Evolutionary conservation across 1,284 basidiomycete genomes (phyloP).

Genomic region (Meripilus lineatus): DNA sequence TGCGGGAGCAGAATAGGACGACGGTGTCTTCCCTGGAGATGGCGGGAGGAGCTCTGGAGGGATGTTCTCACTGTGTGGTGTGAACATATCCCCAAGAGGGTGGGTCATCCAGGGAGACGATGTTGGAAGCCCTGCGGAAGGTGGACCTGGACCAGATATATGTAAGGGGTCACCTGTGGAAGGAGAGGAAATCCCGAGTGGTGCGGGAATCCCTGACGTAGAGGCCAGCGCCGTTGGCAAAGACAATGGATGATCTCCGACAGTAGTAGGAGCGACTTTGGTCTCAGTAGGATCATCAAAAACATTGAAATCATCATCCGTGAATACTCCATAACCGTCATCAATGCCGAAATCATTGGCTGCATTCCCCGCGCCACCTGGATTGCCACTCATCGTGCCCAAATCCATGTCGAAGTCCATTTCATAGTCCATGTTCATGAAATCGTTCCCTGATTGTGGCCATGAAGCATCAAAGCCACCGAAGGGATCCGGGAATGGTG

Average conservation of each 20-base stretch:
- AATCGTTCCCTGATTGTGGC: constrained; percentile 34
- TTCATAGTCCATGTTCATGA: constrained; percentile 29
- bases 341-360: constrained; percentile 46
- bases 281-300: constrained; percentile 43
- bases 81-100: constrained; percentile 25
- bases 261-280: constrained; percentile 5
- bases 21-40: constrained; percentile 36
- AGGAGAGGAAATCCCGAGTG: constrained; percentile 27
- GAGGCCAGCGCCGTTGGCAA: constrained; percentile 14
- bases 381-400: constrained; percentile 26
- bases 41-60: constrained; percentile 31
- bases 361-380: constrained; percentile 24
- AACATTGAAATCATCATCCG: constrained; percentile 77
- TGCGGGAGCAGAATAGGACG: constrained; percentile 37
- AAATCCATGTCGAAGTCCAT: constrained; percentile 29
- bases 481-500: no score
- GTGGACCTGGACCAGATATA: constrained; percentile 24
- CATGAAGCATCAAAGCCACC: constrained; percentile 31
- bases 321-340: constrained; percentile 48
- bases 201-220: constrained; percentile 18
- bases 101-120: constrained; percentile 25
- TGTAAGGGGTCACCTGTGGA: constrained; percentile 24
- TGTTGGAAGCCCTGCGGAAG: constrained; percentile 19
- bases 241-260: constrained; percentile 1
- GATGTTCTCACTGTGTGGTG: constrained; percentile 19